These are phyloP conservation scores for Incumbomyces delicatus DNA, from an alignment of 2,329 filamentous ascomycete genomes.

Conservation along the genomic window DNA sequence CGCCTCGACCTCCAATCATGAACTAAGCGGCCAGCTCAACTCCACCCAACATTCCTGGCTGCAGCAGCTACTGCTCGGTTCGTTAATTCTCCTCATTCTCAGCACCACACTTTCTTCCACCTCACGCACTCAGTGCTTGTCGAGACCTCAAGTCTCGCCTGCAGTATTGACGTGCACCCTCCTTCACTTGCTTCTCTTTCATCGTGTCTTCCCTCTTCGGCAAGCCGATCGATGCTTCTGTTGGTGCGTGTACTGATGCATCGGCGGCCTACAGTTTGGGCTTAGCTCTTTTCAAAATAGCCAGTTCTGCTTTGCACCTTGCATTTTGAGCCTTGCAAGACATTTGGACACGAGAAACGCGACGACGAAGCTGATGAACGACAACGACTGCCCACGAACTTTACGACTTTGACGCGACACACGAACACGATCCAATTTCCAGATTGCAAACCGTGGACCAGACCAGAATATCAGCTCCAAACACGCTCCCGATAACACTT, in stretches of 20 bases:
- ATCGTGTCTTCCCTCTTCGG: not conserved
- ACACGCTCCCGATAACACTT: not conserved
- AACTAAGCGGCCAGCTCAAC: slow-evolving; percentile 3
- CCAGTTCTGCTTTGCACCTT: not conserved
- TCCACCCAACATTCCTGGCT: slow-evolving; percentile 4
- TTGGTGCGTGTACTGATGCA: slow-evolving; percentile 2
- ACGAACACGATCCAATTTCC: not conserved
- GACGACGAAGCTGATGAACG: slow-evolving; percentile 4
- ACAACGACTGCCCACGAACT: slow-evolving; percentile 1
- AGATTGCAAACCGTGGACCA: not conserved
- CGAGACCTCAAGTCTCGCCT: slow-evolving; percentile 3
- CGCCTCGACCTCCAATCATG: slow-evolving; percentile 8
- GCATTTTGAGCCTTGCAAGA: slow-evolving; percentile 6
- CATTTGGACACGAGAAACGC: slow-evolving; percentile 1
- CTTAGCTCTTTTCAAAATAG: slow-evolving; percentile 5
- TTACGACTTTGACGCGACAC: slow-evolving; percentile 6
- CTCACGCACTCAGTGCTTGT: slow-evolving; percentile 4
- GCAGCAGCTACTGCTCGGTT: slow-evolving; percentile 7
- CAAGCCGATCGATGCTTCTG: not conserved
- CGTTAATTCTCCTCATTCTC: slow-evolving; percentile 4
- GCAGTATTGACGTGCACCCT: slow-evolving; percentile 3
- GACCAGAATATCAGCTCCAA: not conserved
- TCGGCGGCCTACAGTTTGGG: slow-evolving; percentile 6
- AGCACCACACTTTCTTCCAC: not conserved
- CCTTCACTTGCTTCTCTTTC: slow-evolving; percentile 2